phyloP scores from a whole-genome alignment of 2,329 filamentous ascomycete genomes.

The Seiridium unicorne region DNA sequence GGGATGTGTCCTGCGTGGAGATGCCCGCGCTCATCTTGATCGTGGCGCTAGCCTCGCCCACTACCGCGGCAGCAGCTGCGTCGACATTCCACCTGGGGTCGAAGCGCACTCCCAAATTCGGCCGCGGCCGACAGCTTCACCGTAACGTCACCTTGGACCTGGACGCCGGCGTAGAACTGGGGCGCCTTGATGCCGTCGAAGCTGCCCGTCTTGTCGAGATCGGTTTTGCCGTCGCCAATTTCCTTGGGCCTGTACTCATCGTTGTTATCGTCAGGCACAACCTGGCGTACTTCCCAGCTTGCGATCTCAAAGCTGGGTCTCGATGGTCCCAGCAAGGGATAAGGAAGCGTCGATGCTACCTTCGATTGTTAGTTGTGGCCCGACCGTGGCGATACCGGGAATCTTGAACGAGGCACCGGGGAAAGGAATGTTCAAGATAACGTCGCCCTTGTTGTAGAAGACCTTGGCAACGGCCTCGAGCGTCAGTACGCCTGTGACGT shows the following conservation, averaged over 20 bases:
- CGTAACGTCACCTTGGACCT: conserved; percentile 14
- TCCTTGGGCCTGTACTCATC: conserved; percentile 10
- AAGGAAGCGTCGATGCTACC: conserved; percentile 1
- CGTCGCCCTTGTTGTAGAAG: conserved; percentile 16
- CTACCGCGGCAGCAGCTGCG: conserved; percentile 14
- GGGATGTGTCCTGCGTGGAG: conserved; percentile 16
- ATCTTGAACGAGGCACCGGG: conserved; percentile 26
- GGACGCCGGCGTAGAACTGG: conserved; percentile 19
- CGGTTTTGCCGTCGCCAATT: conserved; percentile 11
- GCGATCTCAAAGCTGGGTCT: not conserved
- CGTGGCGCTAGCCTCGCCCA: conserved; percentile 17
- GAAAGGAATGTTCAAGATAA: conserved; percentile 20
- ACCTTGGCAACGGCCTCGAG: conserved; percentile 22
- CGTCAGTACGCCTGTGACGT: conserved; percentile 20
- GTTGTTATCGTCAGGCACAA: conserved; percentile 7
- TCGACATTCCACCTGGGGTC: conserved; percentile 14
- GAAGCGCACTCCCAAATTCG: conserved; percentile 20
- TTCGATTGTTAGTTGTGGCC: conserved; percentile 16
- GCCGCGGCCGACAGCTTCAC: conserved; percentile 15
- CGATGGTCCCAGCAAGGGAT: not conserved
- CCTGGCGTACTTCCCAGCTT: conserved; percentile 10
- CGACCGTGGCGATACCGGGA: conserved; percentile 28
- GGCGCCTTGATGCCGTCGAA: too few species aligned
- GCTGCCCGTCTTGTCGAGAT: conserved; percentile 18
- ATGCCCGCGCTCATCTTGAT: conserved; percentile 14